Evolutionary conservation across 2,329 filamentous ascomycete genomes (phyloP).

Genomic region (Endoconidiophora laricicola): DNA sequence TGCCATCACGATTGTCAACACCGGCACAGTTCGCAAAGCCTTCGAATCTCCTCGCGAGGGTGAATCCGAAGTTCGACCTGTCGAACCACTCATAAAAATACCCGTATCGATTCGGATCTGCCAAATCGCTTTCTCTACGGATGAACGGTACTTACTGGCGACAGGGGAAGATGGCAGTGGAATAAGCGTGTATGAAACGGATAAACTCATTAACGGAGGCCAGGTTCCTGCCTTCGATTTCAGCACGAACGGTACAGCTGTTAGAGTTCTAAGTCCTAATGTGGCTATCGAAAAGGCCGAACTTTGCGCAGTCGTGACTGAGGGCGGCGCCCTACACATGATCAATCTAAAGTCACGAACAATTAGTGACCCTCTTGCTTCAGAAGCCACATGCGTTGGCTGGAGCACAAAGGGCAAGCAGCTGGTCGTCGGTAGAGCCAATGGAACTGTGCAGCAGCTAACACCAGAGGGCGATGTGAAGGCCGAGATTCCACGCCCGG

Average conservation of each 20-base stretch:
- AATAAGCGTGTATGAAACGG: slow-evolving; percentile 66
- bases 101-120: slow-evolving; percentile 60
- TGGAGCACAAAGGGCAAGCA: slow-evolving; percentile 95
- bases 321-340: slow-evolving; percentile 65
- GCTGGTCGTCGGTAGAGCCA: slow-evolving; percentile 65
- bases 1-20: slow-evolving; percentile 56
- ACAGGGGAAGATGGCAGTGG: slow-evolving; percentile 70
- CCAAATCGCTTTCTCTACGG: slow-evolving; percentile 80
- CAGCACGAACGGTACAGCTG: slow-evolving; percentile 53
- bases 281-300: slow-evolving; percentile 57
- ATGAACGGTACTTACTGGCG: slow-evolving; percentile 69
- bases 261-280: slow-evolving; percentile 66
- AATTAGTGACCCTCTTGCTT: slow-evolving; percentile 48
- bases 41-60: slow-evolving; percentile 44
- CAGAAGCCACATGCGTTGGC: slow-evolving; percentile 63
- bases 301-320: slow-evolving; percentile 65
- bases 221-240: slow-evolving; percentile 59
- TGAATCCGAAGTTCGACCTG: slow-evolving; percentile 50
- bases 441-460: slow-evolving; percentile 71
- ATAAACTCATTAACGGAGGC: slow-evolving; percentile 47
- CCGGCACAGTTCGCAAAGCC: slow-evolving; percentile 59
- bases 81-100: slow-evolving; percentile 58
- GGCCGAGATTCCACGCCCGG: slow-evolving; percentile 62
- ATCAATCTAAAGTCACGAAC: slow-evolving; percentile 57
- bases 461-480: slow-evolving; percentile 64